phyloP scores from a whole-genome alignment of 2,329 filamentous ascomycete species.

The Thielaviopsis punctulata region DNA sequence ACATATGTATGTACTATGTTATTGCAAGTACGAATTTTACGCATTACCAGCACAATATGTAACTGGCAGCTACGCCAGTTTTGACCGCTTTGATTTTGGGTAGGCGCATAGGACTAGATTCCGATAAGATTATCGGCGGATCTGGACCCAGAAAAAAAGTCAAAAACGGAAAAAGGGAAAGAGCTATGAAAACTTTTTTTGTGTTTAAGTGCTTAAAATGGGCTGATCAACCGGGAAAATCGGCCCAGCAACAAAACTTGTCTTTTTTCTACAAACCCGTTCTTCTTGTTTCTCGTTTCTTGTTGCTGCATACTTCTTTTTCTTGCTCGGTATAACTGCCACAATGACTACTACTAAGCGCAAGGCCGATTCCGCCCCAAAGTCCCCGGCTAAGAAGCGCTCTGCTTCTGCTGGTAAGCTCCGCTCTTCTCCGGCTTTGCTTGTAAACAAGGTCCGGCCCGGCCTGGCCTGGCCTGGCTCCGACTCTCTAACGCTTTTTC shows the following conservation, averaged over 20 bases:
- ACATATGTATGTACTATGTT: no score
- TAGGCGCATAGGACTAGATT: background rate
- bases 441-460: constrained; percentile 1
- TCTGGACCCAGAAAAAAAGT: constrained; percentile 10
- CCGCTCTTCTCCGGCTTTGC: constrained; percentile 7
- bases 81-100: background rate
- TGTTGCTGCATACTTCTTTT: background rate
- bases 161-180: background rate
- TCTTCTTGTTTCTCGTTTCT: background rate
- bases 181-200: background rate
- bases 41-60: background rate
- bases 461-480: background rate
- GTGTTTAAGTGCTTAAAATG: constrained; percentile 5
- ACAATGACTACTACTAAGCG: constrained; percentile 34
- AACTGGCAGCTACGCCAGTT: background rate
- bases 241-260: background rate
- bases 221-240: constrained; percentile 9
- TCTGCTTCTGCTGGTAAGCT: constrained; percentile 28
- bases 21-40: background rate
- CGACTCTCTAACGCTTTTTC: background rate
- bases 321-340: constrained; percentile 14
- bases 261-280: constrained; percentile 6
- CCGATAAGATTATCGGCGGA: constrained; percentile 10
- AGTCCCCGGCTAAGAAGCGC: constrained; percentile 34
- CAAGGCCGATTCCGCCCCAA: constrained; percentile 34